Percentiles rank a stretch among this genome's conserved stretches.
Conservation (phyloP, 129 eudicot genomes). For the Smallanthus sonchifolius region DNA sequence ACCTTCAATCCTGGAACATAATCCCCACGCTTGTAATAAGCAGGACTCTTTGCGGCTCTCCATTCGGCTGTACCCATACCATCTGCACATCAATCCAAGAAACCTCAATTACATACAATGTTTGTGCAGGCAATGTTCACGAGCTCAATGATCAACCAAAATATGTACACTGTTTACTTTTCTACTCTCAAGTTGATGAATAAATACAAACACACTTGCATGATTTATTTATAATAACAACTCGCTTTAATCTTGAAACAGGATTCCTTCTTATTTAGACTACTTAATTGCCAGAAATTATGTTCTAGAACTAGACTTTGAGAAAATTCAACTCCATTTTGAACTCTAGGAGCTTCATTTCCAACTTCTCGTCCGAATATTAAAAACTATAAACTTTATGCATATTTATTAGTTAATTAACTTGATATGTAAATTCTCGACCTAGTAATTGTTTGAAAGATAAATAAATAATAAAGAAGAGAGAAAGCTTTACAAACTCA, state of each 20-base stretch:
- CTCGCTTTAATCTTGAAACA: neutral
- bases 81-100: constrained; percentile 49
- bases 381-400: neutral
- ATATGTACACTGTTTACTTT: neutral
- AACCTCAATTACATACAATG: constrained; percentile 4
- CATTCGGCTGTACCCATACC: constrained; percentile 99
- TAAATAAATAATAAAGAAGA: neutral
- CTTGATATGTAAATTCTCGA: neutral
- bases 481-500: neutral
- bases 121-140: neutral
- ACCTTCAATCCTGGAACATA: constrained; percentile 99
- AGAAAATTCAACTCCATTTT: neutral
- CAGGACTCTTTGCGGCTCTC: constrained; percentile 98
- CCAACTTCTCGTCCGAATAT: constrained; percentile 6
- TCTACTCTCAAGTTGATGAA: neutral
- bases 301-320: neutral
- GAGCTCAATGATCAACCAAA: neutral
- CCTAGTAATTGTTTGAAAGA: neutral
- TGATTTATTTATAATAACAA: neutral
- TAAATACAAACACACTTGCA: neutral
- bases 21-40: constrained; percentile 97
- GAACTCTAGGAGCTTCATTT: neutral
- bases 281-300: neutral
- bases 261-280: neutral
- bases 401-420: neutral